Conservation (phyloP, 1,284 basidiomycete species). For the Microbotryomycetes sp. region DNA sequence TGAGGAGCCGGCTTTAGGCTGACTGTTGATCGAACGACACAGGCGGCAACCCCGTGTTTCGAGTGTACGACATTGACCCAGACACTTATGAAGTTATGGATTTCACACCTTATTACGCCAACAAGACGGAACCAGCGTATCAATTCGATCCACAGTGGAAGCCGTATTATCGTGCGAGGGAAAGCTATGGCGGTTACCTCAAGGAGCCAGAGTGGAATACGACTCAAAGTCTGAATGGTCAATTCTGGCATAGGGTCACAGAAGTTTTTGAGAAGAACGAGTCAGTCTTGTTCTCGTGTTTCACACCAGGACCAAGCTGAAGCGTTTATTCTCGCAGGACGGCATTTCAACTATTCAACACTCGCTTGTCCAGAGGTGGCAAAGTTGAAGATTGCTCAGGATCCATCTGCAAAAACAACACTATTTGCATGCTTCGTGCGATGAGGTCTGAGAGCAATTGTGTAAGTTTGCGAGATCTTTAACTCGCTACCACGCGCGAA, state of each 20-base stretch:
- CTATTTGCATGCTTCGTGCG: slow-evolving; percentile 30
- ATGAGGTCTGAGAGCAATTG: slow-evolving; percentile 32
- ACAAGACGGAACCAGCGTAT: slow-evolving; percentile 29
- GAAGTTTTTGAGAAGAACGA: slow-evolving; percentile 52
- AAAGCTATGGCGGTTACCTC: slow-evolving; percentile 41
- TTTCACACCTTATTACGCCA: slow-evolving; percentile 44
- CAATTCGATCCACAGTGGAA: slow-evolving; percentile 49
- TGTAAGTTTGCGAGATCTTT: slow-evolving; percentile 9
- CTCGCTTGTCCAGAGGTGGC: slow-evolving; percentile 21
- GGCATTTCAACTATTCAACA: slow-evolving; percentile 27
- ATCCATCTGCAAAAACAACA: slow-evolving; percentile 23
- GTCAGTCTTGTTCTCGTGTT: slow-evolving; percentile 43
- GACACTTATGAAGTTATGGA: slow-evolving; percentile 54
- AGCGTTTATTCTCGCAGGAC: background rate
- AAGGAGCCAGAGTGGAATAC: slow-evolving; percentile 12
- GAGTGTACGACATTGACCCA: slow-evolving; percentile 52
- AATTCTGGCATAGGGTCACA: slow-evolving; percentile 59
- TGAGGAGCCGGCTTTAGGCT: background rate
- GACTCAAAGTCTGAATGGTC: slow-evolving; percentile 43
- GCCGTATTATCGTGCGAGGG: slow-evolving; percentile 55
- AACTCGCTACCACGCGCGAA: background rate
- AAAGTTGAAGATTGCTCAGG: slow-evolving; percentile 28
- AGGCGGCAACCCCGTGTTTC: slow-evolving; percentile 50
- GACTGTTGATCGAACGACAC: background rate
- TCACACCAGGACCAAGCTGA: too few species aligned